Evolutionary conservation across 192 early-diverging fungal species (phyloP), one percentile per base, ranked within the genome.

Genomic region (Podila verticillata): DNA sequence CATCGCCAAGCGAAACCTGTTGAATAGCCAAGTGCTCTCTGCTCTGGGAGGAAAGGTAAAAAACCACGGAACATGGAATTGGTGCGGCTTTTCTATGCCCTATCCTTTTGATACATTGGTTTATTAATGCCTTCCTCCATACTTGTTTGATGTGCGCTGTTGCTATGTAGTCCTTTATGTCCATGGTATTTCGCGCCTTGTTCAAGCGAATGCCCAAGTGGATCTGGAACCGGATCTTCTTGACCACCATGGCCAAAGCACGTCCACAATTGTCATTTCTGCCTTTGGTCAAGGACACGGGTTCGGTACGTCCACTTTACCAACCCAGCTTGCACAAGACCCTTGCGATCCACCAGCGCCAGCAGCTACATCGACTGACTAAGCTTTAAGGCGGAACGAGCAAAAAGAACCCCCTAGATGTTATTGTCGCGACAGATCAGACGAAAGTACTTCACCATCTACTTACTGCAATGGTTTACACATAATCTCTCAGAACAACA

Each of bases 241-340:
- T 30, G 28, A 26, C 5, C 15, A 1, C 30, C 15, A 17, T 59
- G 26, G 12, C 28, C 10, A 24, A 9, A 8, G 39, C 39, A 15
- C 58, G 58, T 24, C 58, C 58, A 29, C 58, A 59, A 15, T 26
- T 30, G 10, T 59, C 58, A 29, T 59, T 59, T 15, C 9, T 59
- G 17, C 58, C 58, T 7, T 15, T 59, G 28, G 22, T 29, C 15
- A 19, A 59, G 3, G 58, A 59, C 28, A 17, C n/a, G 15, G 58
- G 58, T 13, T 30, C 58, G 24, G 7, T 29, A 8, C 58, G 29
- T 24, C 24, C 58, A 7, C 15, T 30, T 29, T 30, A 24, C 31
- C 58, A 59, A 30, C 24, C 15, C 58, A 59, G 58, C 30, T 59
- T 59, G 58, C 17, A 30, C 30, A 59, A 59, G 28, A 59, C 58